phyloP scores from a whole-genome alignment of 371 early-diverging fungal genomes.

The Apophysomyces elegans region DNA sequence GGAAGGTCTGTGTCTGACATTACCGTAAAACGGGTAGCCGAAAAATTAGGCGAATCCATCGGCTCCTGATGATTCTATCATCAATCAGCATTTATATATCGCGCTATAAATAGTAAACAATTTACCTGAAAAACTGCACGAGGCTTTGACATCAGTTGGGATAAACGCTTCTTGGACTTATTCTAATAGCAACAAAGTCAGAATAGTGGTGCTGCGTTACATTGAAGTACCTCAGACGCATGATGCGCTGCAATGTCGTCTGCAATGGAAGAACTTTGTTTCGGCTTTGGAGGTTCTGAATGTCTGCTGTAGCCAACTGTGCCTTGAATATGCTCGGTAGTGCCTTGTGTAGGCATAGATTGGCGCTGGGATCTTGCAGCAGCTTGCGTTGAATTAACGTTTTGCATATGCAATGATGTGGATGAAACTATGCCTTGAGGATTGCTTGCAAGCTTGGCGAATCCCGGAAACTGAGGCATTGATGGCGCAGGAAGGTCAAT shows the following conservation, averaged over 20 bases:
- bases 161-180: slow-evolving; percentile 28
- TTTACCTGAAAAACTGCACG: slow-evolving; percentile 41
- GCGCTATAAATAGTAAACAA: neutral
- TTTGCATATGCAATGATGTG: slow-evolving; percentile 31
- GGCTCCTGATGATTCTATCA: slow-evolving; percentile 7
- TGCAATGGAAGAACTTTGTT: slow-evolving; percentile 2
- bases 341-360: slow-evolving; percentile 22
- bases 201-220: neutral
- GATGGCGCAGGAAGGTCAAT: slow-evolving; percentile 20
- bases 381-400: slow-evolving; percentile 26
- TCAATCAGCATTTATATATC: neutral
- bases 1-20: slow-evolving; percentile 23
- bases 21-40: slow-evolving; percentile 13
- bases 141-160: slow-evolving; percentile 47
- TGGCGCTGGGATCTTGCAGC: slow-evolving; percentile 22
- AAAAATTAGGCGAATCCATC: slow-evolving; percentile 8
- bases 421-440: slow-evolving; percentile 34
- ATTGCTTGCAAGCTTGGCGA: slow-evolving; percentile 37
- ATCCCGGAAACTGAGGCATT: slow-evolving; percentile 44
- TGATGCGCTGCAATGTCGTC: neutral
- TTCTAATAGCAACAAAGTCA: slow-evolving; percentile 9
- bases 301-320: slow-evolving; percentile 11
- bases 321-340: neutral
- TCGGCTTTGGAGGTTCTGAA: slow-evolving; percentile 7
- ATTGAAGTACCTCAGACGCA: slow-evolving; percentile 2